Percentiles rank a stretch among this genome's conserved stretches.
These are phyloP conservation scores for Tuber indicum DNA, from an alignment of 495 filamentous ascomycete genomes.

Conservation along the genomic window DNA sequence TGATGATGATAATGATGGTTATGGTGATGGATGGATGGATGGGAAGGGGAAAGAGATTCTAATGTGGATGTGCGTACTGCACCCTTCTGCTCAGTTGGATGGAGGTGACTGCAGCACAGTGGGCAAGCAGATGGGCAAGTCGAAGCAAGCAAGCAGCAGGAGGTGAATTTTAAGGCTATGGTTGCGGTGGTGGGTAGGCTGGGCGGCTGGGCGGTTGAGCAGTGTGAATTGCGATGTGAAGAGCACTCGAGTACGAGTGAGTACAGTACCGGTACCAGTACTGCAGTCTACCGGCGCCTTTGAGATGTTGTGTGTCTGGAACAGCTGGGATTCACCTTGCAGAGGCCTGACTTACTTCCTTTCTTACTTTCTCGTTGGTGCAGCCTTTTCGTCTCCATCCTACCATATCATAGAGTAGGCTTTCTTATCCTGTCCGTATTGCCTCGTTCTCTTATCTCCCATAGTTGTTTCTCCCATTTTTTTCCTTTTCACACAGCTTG, in stretches of 20 bases:
- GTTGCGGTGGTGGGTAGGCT: neutral
- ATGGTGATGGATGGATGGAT: neutral
- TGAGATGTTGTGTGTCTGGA: neutral
- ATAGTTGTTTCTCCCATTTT: no score
- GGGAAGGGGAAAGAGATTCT: neutral
- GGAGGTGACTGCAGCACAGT: neutral
- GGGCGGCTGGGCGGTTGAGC: no score
- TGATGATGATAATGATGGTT: neutral
- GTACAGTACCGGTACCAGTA: no score
- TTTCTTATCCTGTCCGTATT: neutral
- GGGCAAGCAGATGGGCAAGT: neutral
- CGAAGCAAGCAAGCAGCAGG: conserved; percentile 1
- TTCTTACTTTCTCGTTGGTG: neutral
- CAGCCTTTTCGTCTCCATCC: neutral
- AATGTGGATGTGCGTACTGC: neutral
- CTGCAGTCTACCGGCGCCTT: neutral
- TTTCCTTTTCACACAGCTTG: no score
- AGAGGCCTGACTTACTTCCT: neutral
- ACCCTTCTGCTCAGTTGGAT: neutral
- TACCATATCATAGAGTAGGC: neutral
- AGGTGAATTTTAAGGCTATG: neutral
- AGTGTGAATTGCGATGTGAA: no score
- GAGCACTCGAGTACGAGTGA: no score
- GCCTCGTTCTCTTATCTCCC: neutral
- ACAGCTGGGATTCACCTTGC: neutral